phyloP scores from a whole-genome alignment of 1,284 basidiomycete species.

The Leccinum variabile region DNA sequence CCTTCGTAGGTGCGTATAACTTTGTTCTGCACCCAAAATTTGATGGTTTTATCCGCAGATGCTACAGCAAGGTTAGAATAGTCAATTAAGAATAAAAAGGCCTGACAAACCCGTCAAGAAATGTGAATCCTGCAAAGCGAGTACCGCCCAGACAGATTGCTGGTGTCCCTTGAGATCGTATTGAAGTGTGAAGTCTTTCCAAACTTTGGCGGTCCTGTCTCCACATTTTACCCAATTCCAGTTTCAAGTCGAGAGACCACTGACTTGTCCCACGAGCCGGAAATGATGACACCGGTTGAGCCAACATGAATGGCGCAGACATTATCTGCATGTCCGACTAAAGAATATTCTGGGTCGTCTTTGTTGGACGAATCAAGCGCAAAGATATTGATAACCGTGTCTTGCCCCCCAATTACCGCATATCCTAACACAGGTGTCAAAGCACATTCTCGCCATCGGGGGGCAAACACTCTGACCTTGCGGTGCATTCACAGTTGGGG shows the following conservation, averaged over 20 bases:
- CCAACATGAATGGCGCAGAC: conserved; percentile 84
- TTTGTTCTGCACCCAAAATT: conserved; percentile 82
- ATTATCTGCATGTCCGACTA: conserved; percentile 89
- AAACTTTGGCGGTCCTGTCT: conserved; percentile 87
- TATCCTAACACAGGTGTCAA: conserved; percentile 55
- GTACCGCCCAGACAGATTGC: conserved; percentile 94
- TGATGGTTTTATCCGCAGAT: conserved; percentile 95
- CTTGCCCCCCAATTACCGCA: conserved; percentile 82
- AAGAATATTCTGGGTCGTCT: conserved; percentile 74
- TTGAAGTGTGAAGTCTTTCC: conserved; percentile 78
- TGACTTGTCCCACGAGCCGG: conserved; percentile 97
- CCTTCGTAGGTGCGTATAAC: conserved; percentile 75
- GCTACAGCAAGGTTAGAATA: conserved; percentile 47
- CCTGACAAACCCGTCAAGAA: conserved; percentile 73
- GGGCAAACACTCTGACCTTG: conserved; percentile 51
- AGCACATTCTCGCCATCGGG: conserved; percentile 2
- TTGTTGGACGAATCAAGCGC: conserved; percentile 52
- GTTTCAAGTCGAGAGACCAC: conserved; percentile 29
- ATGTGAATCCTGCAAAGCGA: conserved; percentile 77
- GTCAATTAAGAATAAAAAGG: background rate
- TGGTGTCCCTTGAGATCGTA: conserved; percentile 85
- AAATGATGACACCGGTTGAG: conserved; percentile 73
- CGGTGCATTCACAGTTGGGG: conserved; percentile 63
- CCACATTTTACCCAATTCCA: background rate
- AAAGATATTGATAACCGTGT: conserved; percentile 82